These are phyloP conservation scores for Tuber aestivum DNA, from an alignment of 495 filamentous ascomycete genomes.

Conservation along the genomic window DNA sequence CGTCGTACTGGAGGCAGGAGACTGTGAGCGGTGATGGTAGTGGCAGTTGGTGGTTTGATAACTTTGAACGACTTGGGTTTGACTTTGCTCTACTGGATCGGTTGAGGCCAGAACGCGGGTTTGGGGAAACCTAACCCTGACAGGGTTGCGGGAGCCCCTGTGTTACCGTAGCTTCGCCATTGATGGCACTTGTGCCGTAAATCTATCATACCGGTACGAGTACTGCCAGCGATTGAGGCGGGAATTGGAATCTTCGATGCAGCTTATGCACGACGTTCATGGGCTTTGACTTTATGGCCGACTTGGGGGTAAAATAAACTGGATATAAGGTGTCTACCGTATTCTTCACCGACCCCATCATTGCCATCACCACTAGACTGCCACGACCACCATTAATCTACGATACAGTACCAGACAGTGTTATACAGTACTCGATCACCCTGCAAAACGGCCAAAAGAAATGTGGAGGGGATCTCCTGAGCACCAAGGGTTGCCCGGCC, in stretches of 20 bases:
- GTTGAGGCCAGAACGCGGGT: constrained; percentile 14
- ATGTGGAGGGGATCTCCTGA: too few relatives aligned
- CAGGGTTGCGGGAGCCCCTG: neutral
- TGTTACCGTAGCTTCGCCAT: too few relatives aligned
- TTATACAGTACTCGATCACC: too few relatives aligned
- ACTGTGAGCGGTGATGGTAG: neutral
- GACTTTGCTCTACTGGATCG: neutral
- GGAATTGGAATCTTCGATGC: neutral
- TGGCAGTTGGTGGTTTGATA: neutral
- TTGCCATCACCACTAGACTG: neutral
- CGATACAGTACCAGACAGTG: too few relatives aligned
- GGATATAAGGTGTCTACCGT: neutral
- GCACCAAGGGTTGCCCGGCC: too few relatives aligned
- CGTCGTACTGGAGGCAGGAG: neutral
- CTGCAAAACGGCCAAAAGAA: too few relatives aligned
- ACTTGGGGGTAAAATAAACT: neutral
- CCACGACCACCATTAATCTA: too few relatives aligned
- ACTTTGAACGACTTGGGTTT: neutral
- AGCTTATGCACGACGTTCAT: neutral
- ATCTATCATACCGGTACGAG: too few relatives aligned
- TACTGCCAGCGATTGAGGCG: too few relatives aligned
- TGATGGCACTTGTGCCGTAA: too few relatives aligned
- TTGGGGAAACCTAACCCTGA: constrained; percentile 9
- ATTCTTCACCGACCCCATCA: too few relatives aligned
- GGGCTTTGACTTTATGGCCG: neutral